Base-by-base conservation (phyloP, 2,329 filamentous ascomycete species). In the Cercospora citrullina region DNA sequence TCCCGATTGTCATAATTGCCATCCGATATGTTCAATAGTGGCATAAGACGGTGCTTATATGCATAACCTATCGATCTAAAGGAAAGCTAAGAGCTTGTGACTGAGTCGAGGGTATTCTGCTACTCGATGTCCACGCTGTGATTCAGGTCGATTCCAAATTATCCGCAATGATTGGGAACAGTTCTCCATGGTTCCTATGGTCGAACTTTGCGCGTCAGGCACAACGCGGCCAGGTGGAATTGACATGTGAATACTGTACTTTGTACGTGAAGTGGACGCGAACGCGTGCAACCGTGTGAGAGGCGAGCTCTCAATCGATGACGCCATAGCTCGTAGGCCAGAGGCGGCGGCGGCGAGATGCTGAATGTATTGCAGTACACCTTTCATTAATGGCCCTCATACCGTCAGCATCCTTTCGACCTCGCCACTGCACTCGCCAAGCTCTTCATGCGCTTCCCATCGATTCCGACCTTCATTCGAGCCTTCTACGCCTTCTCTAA, bases 401-500 rank as follows among this genome's bases (percentile, higher is more conserved):
- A n/a, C 6, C 23, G 39, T 51, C 36, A 62, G 33, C 16, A 51
- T 30, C 60, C 31, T 31, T 39, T 53, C 23, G 30, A 23, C 64
- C 31, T 60, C 57, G 64, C 64, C 64, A 65, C 64, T 21, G 39
- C 39, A 26, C 30, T 59, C 21, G n/a, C 64, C 18, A 55, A 60
- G 26, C 60, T 75, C 70, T 72, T 39, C 55, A 85, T 86, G 84
- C 84, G 84, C 77, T 77, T 84, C 68, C 62, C 62, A 58, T 81
- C 81, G 66, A 76, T 85, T 63, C 80, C 82, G 60, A 80, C 77
- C 61, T 72, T 85, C 73, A 74, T 85, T 67, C 82, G 83, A 74
- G 83, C 82, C 18, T 78, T 86, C 75, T 80, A 84, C 77, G 78
- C 82, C 58, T 77, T 82, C 75, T 77, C 77, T 70, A 85, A 84